These are phyloP conservation scores for Mycena polygramma DNA, from an alignment of 768 basidiomycete genomes.

Conservation along the genomic window DNA sequence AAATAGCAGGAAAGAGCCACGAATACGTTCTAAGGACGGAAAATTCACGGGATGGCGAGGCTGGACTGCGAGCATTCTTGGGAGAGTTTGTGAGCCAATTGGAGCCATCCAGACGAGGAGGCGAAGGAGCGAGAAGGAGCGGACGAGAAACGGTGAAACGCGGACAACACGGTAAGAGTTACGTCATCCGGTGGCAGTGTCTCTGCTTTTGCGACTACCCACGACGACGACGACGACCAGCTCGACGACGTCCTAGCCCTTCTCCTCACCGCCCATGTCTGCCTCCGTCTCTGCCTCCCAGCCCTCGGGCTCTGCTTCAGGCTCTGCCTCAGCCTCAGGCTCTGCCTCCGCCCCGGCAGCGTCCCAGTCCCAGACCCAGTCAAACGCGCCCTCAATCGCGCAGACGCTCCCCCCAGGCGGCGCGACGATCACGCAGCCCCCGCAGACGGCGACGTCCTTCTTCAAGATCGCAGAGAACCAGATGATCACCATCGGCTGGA, in stretches of 20 bases:
- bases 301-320: constrained; percentile 1
- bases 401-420: constrained; percentile 69
- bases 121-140: too few species aligned
- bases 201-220: neutral
- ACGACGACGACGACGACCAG: neutral
- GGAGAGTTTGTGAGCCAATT: too few species aligned
- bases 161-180: neutral
- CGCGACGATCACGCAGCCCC: constrained; percentile 85
- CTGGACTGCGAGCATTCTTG: too few species aligned
- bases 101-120: too few species aligned
- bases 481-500: constrained; percentile 92
- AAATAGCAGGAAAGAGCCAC: too few species aligned
- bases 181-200: constrained; percentile 2
- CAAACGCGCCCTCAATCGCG: constrained; percentile 53
- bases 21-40: too few species aligned
- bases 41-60: too few species aligned
- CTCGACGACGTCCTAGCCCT: neutral
- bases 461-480: constrained; percentile 87
- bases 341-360: neutral
- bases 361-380: neutral
- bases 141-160: neutral
- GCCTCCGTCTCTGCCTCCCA: neutral
- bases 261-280: neutral
- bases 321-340: constrained; percentile 1
- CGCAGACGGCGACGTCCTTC: constrained; percentile 84